phyloP scores from a whole-genome alignment of 176 grass and related monocot species.

The Musa beccarii region DNA sequence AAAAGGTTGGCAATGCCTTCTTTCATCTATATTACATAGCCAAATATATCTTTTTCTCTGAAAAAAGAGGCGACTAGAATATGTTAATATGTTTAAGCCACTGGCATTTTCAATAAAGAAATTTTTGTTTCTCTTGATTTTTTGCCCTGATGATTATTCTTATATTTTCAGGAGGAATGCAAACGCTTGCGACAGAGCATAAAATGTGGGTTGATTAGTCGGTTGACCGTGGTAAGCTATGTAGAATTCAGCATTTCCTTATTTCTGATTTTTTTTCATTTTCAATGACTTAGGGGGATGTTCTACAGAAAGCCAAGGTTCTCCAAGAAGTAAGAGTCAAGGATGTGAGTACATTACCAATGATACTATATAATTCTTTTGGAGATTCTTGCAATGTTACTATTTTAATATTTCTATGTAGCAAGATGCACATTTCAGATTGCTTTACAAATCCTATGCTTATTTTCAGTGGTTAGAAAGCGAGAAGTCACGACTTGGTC shows the following conservation, averaged over 20 bases:
- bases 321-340: constrained; percentile 70
- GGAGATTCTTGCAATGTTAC: background rate
- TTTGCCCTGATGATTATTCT: constrained; percentile 25
- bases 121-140: background rate
- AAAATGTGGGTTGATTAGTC: constrained; percentile 55
- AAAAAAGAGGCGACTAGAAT: too few species aligned
- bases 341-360: constrained; percentile 46
- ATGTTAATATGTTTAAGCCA: too few species aligned
- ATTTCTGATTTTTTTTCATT: constrained; percentile 26
- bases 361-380: constrained; percentile 15
- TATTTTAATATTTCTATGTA: too few species aligned
- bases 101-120: too few species aligned
- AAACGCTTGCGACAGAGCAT: constrained; percentile 74
- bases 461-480: constrained; percentile 65
- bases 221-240: constrained; percentile 82
- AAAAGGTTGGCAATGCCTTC: too few species aligned
- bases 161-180: constrained; percentile 72
- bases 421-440: too few species aligned
- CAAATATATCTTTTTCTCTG: too few species aligned
- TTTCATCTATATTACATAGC: too few species aligned
- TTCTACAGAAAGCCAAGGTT: constrained; percentile 61
- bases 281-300: constrained; percentile 49
- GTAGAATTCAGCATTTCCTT: constrained; percentile 13
- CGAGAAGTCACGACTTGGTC: constrained; percentile 76
- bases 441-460: constrained; percentile 22